phyloP scores from a whole-genome alignment of 1,284 basidiomycete species.

The Ceratobasidium sp. region DNA sequence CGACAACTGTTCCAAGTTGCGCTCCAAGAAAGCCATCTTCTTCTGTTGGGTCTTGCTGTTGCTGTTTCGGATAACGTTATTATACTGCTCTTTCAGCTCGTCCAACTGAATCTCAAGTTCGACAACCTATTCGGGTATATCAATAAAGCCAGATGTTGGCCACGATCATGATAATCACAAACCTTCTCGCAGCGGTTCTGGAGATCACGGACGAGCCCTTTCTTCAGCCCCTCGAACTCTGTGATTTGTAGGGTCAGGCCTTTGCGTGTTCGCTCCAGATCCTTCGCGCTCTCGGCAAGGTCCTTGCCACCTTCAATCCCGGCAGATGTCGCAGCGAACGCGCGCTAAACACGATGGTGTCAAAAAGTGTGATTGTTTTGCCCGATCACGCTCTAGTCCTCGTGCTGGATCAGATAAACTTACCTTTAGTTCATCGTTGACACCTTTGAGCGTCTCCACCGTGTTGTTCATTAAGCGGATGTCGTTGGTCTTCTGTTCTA shows the following conservation, averaged over 20 bases:
- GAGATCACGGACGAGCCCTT: conserved; percentile 97
- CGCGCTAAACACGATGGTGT: conserved; percentile 70
- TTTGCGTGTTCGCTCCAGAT: conserved; percentile 96
- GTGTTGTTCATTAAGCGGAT: conserved; percentile 86
- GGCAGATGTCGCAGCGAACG: conserved; percentile 95
- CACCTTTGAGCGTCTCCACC: conserved; percentile 93
- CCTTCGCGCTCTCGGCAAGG: conserved; percentile 95
- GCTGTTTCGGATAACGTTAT: conserved; percentile 97
- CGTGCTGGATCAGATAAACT: conserved; percentile 49
- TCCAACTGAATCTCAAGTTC: conserved; percentile 99
- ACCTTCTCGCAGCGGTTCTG: conserved; percentile 99
- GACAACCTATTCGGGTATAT: conserved; percentile 77
- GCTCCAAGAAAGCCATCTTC: conserved; percentile 99
- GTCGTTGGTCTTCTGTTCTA: conserved; percentile 90
- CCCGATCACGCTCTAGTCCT: conserved; percentile 7
- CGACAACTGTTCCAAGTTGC: conserved; percentile 96
- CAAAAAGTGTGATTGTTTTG: conserved; percentile 32
- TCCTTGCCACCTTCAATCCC: conserved; percentile 97
- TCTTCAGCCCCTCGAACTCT: conserved; percentile 99
- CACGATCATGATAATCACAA: conserved; percentile 51
- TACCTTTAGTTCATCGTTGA: conserved; percentile 98
- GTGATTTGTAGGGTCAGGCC: conserved; percentile 96
- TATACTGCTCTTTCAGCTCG: conserved; percentile 99
- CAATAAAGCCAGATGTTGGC: conserved; percentile 11
- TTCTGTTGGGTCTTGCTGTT: conserved; percentile 98